phyloP scores from a whole-genome alignment of 495 filamentous ascomycete genomes.

The Aspergillus nidulans region DNA sequence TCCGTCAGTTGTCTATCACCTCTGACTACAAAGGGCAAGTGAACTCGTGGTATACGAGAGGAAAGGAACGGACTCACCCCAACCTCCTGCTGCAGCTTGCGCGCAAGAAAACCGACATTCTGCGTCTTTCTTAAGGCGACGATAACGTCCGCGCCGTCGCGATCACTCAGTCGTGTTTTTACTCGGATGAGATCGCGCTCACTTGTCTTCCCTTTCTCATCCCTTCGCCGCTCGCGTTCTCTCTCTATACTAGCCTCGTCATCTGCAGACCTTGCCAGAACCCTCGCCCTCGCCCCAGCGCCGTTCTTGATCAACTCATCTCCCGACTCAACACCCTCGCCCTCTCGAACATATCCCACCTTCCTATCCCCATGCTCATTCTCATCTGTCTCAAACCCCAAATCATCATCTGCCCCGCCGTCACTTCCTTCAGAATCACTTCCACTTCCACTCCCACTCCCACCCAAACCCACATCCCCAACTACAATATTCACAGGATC shows the following conservation, averaged over 20 bases:
- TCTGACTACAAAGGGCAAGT: background rate
- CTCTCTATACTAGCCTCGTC: background rate
- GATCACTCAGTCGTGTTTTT: constrained; percentile 64
- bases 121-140: constrained; percentile 58
- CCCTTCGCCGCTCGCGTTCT: constrained; percentile 40
- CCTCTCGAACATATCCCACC: constrained; percentile 41
- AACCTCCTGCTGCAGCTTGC: constrained; percentile 60
- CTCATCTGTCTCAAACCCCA: constrained; percentile 43
- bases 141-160: constrained; percentile 57
- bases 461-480: constrained; percentile 20
- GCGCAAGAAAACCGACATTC: constrained; percentile 56
- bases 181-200: constrained; percentile 55
- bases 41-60: background rate
- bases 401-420: constrained; percentile 28
- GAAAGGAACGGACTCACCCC: constrained; percentile 46
- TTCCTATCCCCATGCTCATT: constrained; percentile 30
- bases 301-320: background rate
- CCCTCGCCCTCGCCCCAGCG: background rate
- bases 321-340: constrained; percentile 2
- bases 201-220: constrained; percentile 59
- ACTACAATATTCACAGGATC: constrained; percentile 64
- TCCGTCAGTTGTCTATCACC: background rate
- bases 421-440: constrained; percentile 3
- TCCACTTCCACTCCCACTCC: background rate
- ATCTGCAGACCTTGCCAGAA: background rate